A percentile compares a stretch with the other conserved stretches of the same genome.
phyloP scores from a whole-genome alignment of 208 protist species.

The Borovskyia barvae region DNA sequence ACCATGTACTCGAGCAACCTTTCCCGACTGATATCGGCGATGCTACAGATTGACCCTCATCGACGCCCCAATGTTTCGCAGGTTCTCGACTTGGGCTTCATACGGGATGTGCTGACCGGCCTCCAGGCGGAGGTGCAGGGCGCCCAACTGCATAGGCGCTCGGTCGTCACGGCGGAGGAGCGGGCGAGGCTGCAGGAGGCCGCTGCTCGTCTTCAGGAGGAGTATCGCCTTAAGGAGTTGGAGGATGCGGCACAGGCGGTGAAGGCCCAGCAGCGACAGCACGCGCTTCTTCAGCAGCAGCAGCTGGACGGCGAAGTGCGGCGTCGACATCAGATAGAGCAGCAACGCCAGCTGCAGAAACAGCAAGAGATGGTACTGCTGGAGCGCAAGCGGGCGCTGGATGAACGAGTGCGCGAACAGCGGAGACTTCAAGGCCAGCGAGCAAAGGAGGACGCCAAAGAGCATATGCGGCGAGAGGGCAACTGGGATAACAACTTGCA shows the following conservation, averaged over 20 bases:
- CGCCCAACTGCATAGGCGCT: conserved; percentile 41
- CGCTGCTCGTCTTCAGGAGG: conserved; percentile 36
- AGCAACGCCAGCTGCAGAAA: conserved; percentile 44
- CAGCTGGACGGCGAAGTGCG: conserved; percentile 55
- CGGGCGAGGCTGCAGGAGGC: conserved; percentile 39
- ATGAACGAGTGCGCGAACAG: conserved; percentile 73
- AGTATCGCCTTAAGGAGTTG: conserved; percentile 46
- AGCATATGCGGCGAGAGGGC: conserved; percentile 59
- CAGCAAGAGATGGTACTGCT: conserved; percentile 49
- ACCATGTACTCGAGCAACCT: conserved; percentile 70
- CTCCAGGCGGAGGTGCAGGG: conserved; percentile 64
- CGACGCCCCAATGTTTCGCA: conserved; percentile 78
- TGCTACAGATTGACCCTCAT: conserved; percentile 86
- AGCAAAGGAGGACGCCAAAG: conserved; percentile 40
- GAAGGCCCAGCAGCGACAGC: conserved; percentile 43
- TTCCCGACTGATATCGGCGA: conserved; percentile 69
- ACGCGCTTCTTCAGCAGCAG: conserved; percentile 41
- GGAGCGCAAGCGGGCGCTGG: conserved; percentile 52
- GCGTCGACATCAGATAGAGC: conserved; percentile 39
- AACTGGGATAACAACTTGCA: conserved; percentile 75
- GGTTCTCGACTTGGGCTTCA: conserved; percentile 75
- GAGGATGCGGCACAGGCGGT: conserved; percentile 44
- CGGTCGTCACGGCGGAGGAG: conserved; percentile 49
- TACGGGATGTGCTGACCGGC: conserved; percentile 62
- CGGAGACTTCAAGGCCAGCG: conserved; percentile 38